Base-by-base conservation (phyloP, 2,329 filamentous ascomycete genomes). In the Macrophomina tecta region DNA sequence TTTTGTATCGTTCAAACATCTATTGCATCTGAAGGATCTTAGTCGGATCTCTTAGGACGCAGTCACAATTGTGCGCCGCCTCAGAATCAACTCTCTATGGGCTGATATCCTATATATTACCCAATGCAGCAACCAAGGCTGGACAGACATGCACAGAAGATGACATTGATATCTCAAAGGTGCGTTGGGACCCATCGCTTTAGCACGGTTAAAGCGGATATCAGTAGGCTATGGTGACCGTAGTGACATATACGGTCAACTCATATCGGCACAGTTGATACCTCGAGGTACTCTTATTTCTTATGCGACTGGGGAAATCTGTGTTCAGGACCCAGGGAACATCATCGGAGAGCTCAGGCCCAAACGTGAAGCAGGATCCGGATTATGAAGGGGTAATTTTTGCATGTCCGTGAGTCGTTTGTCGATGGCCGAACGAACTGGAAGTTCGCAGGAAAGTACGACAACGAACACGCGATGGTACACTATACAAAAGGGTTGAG, bases 51-150 rank as follows among this genome's bases (percentile, higher is more conserved):
- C 32, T 28, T 14, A 3, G 4, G 49, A 52, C 8, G 30, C 49
- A 14, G 6, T 52, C 2, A 30, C 30, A 0, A 2, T 52, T 6
- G 6, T 2, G 1, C 12, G 49, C 9, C 49, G 9, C 2, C 49
- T 75, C 8, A 71, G 78, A 16, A 32, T 52, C 16, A 28, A 28
- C 7, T 52, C 30, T 8, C 5, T 52, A 6, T 52, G 49, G 49
- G 32, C 32, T 32, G 49, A 52, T 16, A 52, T 30, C 14, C 14
- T 52, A 4, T 52, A 28, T 7, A 52, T 52, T 14, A 1, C 32
- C 12, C 30, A 52, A 2, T 23, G 32, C 30, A 30, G 11, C 8
- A 34, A 9, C 0, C 11, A 52, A 14, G 49, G 32, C 11, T 34
- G 49, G 49, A 0, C 23, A 4, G 4, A 49, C 46, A 49, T 8